Conservation (phyloP, 2,329 filamentous ascomycete species). For the Microcyclosporella mali region DNA sequence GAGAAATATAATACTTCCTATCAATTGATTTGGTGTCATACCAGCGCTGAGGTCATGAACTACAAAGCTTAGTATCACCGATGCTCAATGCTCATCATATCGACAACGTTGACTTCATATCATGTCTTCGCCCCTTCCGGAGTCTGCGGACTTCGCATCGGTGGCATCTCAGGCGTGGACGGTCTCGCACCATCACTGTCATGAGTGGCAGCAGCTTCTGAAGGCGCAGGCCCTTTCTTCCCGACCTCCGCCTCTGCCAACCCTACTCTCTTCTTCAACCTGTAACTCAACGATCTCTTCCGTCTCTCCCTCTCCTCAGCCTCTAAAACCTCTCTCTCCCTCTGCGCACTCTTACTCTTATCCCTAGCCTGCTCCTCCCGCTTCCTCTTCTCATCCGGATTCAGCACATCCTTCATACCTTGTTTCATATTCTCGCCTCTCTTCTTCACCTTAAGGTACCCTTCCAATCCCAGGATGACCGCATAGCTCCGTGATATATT, state of each 20-base stretch:
- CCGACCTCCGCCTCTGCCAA: slow-evolving; percentile 8
- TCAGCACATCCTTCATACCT: slow-evolving; percentile 52
- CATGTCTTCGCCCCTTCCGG: slow-evolving; percentile 3
- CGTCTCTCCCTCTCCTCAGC: slow-evolving; percentile 37
- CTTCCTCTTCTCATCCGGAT: slow-evolving; percentile 52
- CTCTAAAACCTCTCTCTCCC: slow-evolving; percentile 49
- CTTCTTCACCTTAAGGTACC: slow-evolving; percentile 63
- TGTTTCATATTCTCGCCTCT: slow-evolving; percentile 56
- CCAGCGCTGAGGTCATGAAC: too few species aligned
- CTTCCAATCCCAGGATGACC: slow-evolving; percentile 74
- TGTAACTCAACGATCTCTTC: slow-evolving; percentile 30
- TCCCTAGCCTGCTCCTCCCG: slow-evolving; percentile 47
- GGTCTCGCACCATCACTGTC: not conserved
- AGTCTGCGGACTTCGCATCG: not conserved
- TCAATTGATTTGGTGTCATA: too few species aligned
- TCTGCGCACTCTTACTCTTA: slow-evolving; percentile 56
- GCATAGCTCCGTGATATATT: slow-evolving; percentile 77
- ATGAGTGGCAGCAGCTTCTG: too few species aligned
- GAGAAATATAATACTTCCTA: too few species aligned
- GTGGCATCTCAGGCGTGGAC: not conserved
- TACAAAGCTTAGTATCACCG: too few species aligned
- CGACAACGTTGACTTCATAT: too few species aligned
- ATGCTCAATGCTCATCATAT: too few species aligned
- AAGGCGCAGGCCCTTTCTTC: slow-evolving; percentile 23
- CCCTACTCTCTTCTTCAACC: slow-evolving; percentile 25